phyloP scores from a whole-genome alignment of 108 stramenopile genomes.

The Pseudonitzschia multiseries region DNA sequence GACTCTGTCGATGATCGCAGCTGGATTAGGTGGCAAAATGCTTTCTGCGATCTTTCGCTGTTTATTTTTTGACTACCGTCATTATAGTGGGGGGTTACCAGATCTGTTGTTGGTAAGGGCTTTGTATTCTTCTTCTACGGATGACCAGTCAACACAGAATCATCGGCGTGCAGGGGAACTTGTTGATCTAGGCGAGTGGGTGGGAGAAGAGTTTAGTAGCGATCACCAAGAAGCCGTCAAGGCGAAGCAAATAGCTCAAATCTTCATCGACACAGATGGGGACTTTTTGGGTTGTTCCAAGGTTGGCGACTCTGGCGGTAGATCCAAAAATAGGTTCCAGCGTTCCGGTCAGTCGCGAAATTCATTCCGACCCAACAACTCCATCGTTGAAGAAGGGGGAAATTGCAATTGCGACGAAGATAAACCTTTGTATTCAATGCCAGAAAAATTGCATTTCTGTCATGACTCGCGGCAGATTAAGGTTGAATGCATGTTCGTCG shows the following conservation, averaged over 20 bases:
- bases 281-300: slow-evolving; percentile 79
- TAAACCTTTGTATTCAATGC: slow-evolving; percentile 30
- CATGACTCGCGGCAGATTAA: slow-evolving; percentile 42
- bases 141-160: not conserved
- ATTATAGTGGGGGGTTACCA: slow-evolving; percentile 82
- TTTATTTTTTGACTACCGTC: slow-evolving; percentile 78
- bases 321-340: slow-evolving; percentile 8
- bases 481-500: slow-evolving; percentile 75
- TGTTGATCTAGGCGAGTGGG: slow-evolving; percentile 77
- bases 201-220: slow-evolving; percentile 70
- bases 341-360: slow-evolving; percentile 1
- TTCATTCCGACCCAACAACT: not conserved
- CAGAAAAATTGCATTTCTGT: slow-evolving; percentile 43
- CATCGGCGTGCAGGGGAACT: slow-evolving; percentile 14
- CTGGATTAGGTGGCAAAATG: slow-evolving; percentile 65
- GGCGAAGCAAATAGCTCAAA: slow-evolving; percentile 17
- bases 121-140: slow-evolving; percentile 8
- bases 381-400: not conserved
- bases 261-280: slow-evolving; percentile 66
- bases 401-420: not conserved
- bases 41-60: slow-evolving; percentile 66
- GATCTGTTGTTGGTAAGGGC: slow-evolving; percentile 60
- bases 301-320: slow-evolving; percentile 57
- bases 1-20: slow-evolving; percentile 71
- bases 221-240: slow-evolving; percentile 26